Evolutionary conservation across 2,329 filamentous ascomycete species (phyloP), one percentile per base, ranked within the genome.

Genomic region (Claviceps spartinae): DNA sequence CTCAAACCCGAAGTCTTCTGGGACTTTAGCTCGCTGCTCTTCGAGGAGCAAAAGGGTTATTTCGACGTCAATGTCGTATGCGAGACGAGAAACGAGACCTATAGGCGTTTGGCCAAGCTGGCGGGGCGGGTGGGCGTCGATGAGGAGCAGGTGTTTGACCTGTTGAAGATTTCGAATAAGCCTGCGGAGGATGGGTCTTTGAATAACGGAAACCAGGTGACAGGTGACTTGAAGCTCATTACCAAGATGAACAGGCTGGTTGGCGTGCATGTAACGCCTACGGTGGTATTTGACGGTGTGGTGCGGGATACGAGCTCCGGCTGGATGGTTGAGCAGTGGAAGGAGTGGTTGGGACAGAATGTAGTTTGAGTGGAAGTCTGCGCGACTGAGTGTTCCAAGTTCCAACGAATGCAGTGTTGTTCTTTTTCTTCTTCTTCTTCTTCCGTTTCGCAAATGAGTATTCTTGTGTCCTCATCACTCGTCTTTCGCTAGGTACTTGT

Each of bases 251-350:
- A 87, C 61, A 74, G 91, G 44, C 69, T 93, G 58, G 78, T 86
- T 8, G 86, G 90, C 13, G 81, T 95, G 44, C 91, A 97, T 71
- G 88, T 96, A 42, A 91, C 88, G 43, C 91, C 91, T 1, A 96
- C 90, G 0, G 88, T 91, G 20, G 75, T 95, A 48, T 90, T 94
- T 66, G 82, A 97, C 67, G 89, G 90, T 0, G 79, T 94, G 24
- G 83, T 94, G 48, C 86, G 86, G 62, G 81, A 85, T 49, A 86
- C 95, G 58, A 85, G 82, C 56, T 91, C 85, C 53, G 78, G 82
- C 24, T 96, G 89, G 79, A 83, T 78, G 0, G 74, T 74, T 59
- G 81, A 86, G 54, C 85, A 95, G 69, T 97, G 90, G 90, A 76
- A 83, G 63, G 83, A 89, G 68, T 96, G 85, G 85, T 67, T 95